Evolutionary conservation across 768 basidiomycete genomes (phyloP).

Genomic region (Boletus vinaceobasis): DNA sequence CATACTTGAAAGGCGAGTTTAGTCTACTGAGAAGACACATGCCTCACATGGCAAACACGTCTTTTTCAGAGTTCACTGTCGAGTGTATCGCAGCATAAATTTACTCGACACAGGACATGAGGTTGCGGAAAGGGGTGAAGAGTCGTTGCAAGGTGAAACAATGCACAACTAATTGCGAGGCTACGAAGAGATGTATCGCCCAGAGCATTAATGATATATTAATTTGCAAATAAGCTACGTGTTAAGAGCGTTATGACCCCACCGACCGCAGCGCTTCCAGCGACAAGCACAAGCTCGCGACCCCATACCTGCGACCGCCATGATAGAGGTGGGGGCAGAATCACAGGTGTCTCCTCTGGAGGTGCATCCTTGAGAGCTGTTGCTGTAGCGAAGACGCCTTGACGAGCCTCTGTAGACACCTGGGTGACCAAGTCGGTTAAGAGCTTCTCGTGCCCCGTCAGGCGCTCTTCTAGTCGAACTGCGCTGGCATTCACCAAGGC

Average conservation of each 20-base stretch:
- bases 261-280: conserved; percentile 28
- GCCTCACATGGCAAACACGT: background rate
- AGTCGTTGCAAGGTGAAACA: background rate
- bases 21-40: background rate
- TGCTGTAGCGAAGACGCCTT: conserved; percentile 1
- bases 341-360: background rate
- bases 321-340: background rate
- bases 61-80: conserved; percentile 26
- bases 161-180: background rate
- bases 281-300: conserved; percentile 27
- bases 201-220: conserved; percentile 8
- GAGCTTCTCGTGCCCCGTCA: conserved; percentile 45
- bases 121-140: conserved; percentile 3
- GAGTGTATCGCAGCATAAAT: conserved; percentile 28
- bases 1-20: conserved; percentile 44
- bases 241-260: conserved; percentile 24
- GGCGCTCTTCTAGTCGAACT: conserved; percentile 43
- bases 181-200: background rate
- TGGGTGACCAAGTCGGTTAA: conserved; percentile 29
- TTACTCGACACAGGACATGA: background rate
- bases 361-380: conserved; percentile 1
- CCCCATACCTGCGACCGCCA: conserved; percentile 11
- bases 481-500: conserved; percentile 47
- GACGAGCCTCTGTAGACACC: conserved; percentile 13
- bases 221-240: conserved; percentile 16